Evolutionary conservation across 2,329 filamentous ascomycete genomes (phyloP), one percentile per base, ranked within the genome.

Genomic region (Thielaviopsis ethacetica): DNA sequence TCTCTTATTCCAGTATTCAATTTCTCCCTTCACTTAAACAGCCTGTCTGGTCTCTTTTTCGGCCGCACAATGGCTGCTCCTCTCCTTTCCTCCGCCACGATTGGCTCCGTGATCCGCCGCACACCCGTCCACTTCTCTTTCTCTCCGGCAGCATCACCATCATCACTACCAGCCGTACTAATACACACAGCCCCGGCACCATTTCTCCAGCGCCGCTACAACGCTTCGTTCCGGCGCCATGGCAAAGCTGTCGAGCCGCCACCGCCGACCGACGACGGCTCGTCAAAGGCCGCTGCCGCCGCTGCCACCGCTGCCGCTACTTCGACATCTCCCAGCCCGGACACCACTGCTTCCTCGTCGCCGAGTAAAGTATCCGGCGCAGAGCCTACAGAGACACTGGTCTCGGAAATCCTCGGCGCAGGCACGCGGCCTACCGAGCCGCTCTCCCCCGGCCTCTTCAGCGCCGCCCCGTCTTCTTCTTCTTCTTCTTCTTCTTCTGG

Each of bases 221-320:
- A 54, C 34, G 51, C 56, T 10, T 61, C 59, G 9, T 61, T 60
- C 38, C 57, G 58, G 2, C 59, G 62, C 17, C 61, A 60, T 26
- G 62, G 62, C 21, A 63, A 63, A 51, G 62, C 62, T 26, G 59
- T 63, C 12, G 57, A 62, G 56, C 59, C 59, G 24, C 58, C 26
- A 4, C 44, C 38, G 15, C 34, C 50, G 9, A 30, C 34, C 15
- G 30, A 50, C 15, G 30, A 50, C 17, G 49, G 57, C 10, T 21
- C 38, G 5, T 44, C 38, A 5, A 44, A 41, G 34, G 4, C 34
- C 34, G 10, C 34, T 4, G 15, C 5, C 13, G 38, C 1, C 38
- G 13, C n/a, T 15, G 30, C 10, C 30, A 26, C 24, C 24, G n/a
- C n/a, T n/a, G n/a, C n/a, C 26, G 26, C 4, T 27, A 9, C 4